Conservation (phyloP, 73 alveolate species). For the Blepharisma stoltei region DNA sequence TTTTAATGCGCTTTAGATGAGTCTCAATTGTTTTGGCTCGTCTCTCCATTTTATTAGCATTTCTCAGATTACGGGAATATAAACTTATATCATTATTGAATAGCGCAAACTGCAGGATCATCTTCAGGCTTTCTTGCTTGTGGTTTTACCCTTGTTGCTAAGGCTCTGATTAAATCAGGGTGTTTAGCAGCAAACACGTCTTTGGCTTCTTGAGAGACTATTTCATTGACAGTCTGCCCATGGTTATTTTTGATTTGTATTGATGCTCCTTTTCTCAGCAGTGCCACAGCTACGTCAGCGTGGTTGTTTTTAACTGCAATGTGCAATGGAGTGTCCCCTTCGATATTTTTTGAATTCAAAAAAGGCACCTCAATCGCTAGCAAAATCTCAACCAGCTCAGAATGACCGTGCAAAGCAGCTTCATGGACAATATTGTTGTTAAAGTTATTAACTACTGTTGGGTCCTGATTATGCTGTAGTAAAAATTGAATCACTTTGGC, state of each 20-base stretch:
- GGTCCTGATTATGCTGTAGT: background rate
- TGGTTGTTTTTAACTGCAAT: slow-evolving; percentile 83
- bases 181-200: slow-evolving; percentile 5
- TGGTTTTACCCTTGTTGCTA: slow-evolving; percentile 9
- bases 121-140: slow-evolving; percentile 1
- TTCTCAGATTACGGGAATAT: too few species aligned
- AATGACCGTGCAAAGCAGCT: background rate
- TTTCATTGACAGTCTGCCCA: slow-evolving; percentile 66
- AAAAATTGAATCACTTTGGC: slow-evolving; percentile 12
- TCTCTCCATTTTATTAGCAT: background rate
- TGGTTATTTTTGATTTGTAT: slow-evolving; percentile 66
- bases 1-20: background rate
- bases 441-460: background rate
- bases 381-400: slow-evolving; percentile 11
- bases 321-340: slow-evolving; percentile 66
- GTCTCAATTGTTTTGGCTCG: background rate
- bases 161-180: slow-evolving; percentile 12
- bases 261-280: slow-evolving; percentile 69
- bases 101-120: background rate
- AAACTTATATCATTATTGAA: too few species aligned
- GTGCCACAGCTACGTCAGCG: slow-evolving; percentile 65
- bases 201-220: slow-evolving; percentile 11
- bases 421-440: background rate
- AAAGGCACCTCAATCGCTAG: slow-evolving; percentile 8
- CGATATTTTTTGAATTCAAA: background rate